These are phyloP conservation scores for Phytopythium ostracodes DNA, from an alignment of 352 stramenopile genomes.

Conservation along the genomic window DNA sequence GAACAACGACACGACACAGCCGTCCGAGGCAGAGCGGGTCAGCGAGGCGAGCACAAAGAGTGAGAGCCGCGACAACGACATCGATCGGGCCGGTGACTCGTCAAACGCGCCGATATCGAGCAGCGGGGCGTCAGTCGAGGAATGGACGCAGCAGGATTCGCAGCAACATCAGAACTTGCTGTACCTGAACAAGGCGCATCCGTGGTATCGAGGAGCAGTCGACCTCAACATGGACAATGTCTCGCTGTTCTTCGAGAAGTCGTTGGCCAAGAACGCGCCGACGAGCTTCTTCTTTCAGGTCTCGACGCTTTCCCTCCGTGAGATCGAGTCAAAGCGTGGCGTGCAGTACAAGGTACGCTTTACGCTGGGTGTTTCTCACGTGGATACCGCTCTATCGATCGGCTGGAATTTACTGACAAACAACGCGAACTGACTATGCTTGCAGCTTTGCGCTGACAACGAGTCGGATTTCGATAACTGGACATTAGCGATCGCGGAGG, in stretches of 20 bases:
- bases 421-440: too few species aligned
- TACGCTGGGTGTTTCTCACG: slow-evolving; percentile 1
- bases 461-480: slow-evolving; percentile 77
- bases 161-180: slow-evolving; percentile 46
- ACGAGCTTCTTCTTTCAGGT: slow-evolving; percentile 86
- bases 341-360: slow-evolving; percentile 77
- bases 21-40: not conserved
- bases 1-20: not conserved
- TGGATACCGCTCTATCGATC: not conserved
- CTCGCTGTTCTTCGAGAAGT: slow-evolving; percentile 81
- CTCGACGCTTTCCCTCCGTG: slow-evolving; percentile 63
- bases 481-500: slow-evolving; percentile 70
- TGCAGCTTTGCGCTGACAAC: slow-evolving; percentile 69
- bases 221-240: slow-evolving; percentile 73
- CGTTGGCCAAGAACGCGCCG: slow-evolving; percentile 64
- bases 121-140: slow-evolving; percentile 14
- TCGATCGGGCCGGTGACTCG: not conserved
- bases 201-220: slow-evolving; percentile 74
- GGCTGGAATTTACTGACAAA: not conserved
- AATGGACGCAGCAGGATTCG: slow-evolving; percentile 1
- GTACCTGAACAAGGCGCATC: slow-evolving; percentile 75
- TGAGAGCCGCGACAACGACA: slow-evolving; percentile 1
- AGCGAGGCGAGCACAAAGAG: slow-evolving; percentile 1
- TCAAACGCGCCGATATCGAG: not conserved
- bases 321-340: slow-evolving; percentile 79